Evolutionary conservation across 352 stramenopile genomes (phyloP), one percentile per base, ranked within the genome.

Genomic region (Globisporangium nagaii): DNA sequence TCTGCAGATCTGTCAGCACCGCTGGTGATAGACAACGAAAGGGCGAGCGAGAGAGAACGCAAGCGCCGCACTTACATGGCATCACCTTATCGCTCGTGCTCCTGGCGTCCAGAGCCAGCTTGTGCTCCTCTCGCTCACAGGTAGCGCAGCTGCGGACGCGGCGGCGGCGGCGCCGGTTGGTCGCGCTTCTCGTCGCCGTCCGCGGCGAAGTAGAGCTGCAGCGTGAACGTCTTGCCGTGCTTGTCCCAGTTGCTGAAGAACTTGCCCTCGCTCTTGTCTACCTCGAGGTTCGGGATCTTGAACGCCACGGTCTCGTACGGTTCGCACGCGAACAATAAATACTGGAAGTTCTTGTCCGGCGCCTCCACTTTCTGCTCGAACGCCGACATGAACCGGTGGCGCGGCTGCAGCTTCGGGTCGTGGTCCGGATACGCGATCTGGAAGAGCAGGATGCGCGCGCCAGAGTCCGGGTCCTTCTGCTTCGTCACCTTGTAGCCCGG

Each of bases 221-320:
- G 62, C 49, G 90, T 98, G 72, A 99, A 99, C 17, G 94, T 98
- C 66, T 98, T 98, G 50, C 74, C 79, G 25, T 97, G 76, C 40
- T 89, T 90, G 76, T 98, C 95, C 97, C 97, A 99, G 72, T 98
- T 97, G 48, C 96, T 98, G 39, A 99, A 96, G 72, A 98, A 98
- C 57, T 90, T 90, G 32, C 90, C 95, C 59, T 98, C 92, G 47
- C 81, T 73, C 68, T 96, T 96, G 73, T 99, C 96, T 37, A 99
- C 80, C 15, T 93, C 83, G 43, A 96, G 66, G 70, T 99, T 99
- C 17, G 97, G 97, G 60, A 99, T 96, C 74, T 99, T 99, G 79
- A 99, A 99, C 37, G 91, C 97, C 20, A 99, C 85, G 19, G 96
- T 99, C 80, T 99, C 96, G 77, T 99, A 99, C 35, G 97, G 97